A percentile compares a stretch with the other conserved stretches of the same genome.
Evolutionary conservation across 176 grass and related monocot species (phyloP).

Genomic region (Metroxylon sagu): DNA sequence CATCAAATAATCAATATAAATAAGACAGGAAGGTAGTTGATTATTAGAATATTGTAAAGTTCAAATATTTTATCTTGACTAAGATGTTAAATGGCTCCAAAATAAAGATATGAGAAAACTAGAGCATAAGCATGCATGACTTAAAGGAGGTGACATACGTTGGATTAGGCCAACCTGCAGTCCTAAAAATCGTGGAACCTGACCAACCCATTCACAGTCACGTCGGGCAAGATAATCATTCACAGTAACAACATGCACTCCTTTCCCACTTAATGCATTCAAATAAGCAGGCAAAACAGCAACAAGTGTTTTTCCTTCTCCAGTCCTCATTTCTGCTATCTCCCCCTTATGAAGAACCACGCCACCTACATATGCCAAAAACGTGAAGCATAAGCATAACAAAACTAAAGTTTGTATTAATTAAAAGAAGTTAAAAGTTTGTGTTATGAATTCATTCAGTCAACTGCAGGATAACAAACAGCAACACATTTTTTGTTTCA

Average conservation of each 20-base stretch:
- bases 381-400: neutral
- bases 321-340: conserved; percentile 96
- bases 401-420: too few relatives aligned
- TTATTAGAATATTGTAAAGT: too few relatives aligned
- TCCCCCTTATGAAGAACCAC: conserved; percentile 97
- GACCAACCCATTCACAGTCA: conserved; percentile 98
- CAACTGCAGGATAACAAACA: too few relatives aligned
- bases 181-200: conserved; percentile 90
- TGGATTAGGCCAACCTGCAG: conserved; percentile 98
- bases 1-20: too few relatives aligned
- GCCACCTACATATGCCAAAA: conserved; percentile 44
- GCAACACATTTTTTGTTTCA: too few relatives aligned
- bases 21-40: too few relatives aligned
- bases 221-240: conserved; percentile 97
- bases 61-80: neutral
- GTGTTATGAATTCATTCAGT: too few relatives aligned
- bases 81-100: conserved; percentile 2
- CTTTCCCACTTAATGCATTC: conserved; percentile 92
- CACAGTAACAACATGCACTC: conserved; percentile 93
- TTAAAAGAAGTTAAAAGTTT: too few relatives aligned
- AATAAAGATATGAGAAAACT: conserved; percentile 12
- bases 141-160: conserved; percentile 73
- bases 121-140: conserved; percentile 6
- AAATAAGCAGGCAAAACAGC: conserved; percentile 85
- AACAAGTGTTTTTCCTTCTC: conserved; percentile 98